Evolutionary conservation across 495 filamentous ascomycete genomes (phyloP), one percentile per base, ranked within the genome.

Genomic region (Penicillium diatomitis): DNA sequence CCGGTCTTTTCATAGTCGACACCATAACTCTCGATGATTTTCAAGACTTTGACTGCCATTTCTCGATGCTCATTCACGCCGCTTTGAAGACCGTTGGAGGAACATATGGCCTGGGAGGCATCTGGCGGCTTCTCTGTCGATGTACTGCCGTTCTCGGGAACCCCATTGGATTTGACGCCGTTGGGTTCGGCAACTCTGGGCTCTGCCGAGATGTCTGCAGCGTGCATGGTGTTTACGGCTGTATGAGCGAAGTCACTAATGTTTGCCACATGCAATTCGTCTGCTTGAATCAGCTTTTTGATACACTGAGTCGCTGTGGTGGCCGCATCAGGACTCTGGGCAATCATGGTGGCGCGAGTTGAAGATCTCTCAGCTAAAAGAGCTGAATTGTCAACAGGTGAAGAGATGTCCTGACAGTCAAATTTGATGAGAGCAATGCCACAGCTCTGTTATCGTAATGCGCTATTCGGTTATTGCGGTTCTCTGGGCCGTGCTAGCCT

Each of bases 1-100:
- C 59, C 59, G 39, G 37, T 50, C 36, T 60, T 64, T 50, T 64
- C 61, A 46, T 57, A 62, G 30, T 64, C 59, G 11, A 60, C 59
- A 10, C 61, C 61, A 41, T 64, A 64, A 40, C 54, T 62, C 46
- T 64, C 59, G 34, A 64, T 64, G 0, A 64, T 38, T 29, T 53
- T 62, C 12, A 64, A 37, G 12, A 64, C 52, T 1, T 55, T 50
- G 11, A 60, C 33, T 0, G 59, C 40, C 50, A 54, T 60, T 39
- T 32, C 38, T n/a, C 32, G 39, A 42, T 47, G 20, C 20, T 20
- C 20, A 20, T 20, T 20, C 20, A 20, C 31, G n/a, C 33, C 44
- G 4, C 52, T 54, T 6, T 4, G 0, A 38, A 30, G 11, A 28
- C 41, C 32, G 28, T 33, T 38, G 31, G 6, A 29, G 12, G 31